Evolutionary conservation across 441 rosid species (phyloP), one percentile per base, ranked within the genome.

Genomic region (Kokia cookei): DNA sequence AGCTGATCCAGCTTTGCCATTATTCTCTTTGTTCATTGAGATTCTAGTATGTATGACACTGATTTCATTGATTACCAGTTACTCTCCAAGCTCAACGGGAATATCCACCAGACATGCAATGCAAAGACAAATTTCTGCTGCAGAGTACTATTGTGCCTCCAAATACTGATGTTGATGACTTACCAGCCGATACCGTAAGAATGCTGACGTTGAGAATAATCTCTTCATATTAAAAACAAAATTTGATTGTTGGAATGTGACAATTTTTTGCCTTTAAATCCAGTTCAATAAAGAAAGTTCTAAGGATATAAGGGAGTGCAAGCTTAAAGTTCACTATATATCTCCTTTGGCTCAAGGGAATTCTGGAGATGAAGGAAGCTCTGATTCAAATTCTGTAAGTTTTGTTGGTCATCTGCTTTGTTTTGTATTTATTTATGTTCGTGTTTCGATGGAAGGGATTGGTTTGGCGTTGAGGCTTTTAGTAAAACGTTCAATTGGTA

Each of bases 41-140:
- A 40, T 29, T 65, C 22, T 62, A 27, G 6, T 8, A 47, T 6
- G 22, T 63, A 5, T 32, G 51, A 45, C 26, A 72, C 75, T 40
- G 45, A 51, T 73, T 65, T 77, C 29, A 7, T 79, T 48, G 71
- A 71, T 47, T 68, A 32, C 65, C 86, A 95, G 99, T 95, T 75
- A 95, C 97, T 35, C 92, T 89, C 73, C 99, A 91, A 89, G 93
- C 96, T 10, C 99, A 91, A 73, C 77, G 65, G n/a, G 96, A 91
- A 79, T 80, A 80, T 82, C 97, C 96, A 73, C 89, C 85, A 29
- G 96, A 90, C 75, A 86, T 93, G 96, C 94, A 89, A 76, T 91
- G 99, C 89, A 95, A 86, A 83, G 99, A 95, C 84, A 95, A 93
- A 75, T 95, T 95, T 85, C 90, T 95, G 76, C 80, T 95, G 73